Conservation (phyloP, 768 basidiomycete species). For the Mycena galopus region DNA sequence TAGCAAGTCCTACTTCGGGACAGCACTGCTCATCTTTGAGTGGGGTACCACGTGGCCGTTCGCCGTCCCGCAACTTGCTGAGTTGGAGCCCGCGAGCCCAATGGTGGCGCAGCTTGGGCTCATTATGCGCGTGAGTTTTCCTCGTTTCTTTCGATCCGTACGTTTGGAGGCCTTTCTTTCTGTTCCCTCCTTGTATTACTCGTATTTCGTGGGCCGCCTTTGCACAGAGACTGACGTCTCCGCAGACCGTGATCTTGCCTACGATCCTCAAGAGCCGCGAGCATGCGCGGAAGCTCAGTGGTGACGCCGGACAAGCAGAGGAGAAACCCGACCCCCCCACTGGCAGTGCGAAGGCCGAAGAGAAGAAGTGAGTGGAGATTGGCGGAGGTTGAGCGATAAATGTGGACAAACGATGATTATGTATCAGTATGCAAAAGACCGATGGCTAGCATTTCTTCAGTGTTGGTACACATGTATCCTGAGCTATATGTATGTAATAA, state of each 20-base stretch:
- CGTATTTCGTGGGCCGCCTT: too few species aligned
- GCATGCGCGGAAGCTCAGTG: background rate
- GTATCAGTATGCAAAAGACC: too few species aligned
- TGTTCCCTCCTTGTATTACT: too few species aligned
- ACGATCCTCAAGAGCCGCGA: background rate
- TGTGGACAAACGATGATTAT: too few species aligned
- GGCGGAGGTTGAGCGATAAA: too few species aligned
- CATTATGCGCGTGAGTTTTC: background rate
- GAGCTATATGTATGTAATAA: too few species aligned
- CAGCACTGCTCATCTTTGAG: background rate
- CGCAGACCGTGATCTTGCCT: background rate
- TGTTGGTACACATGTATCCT: too few species aligned
- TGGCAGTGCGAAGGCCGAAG: background rate
- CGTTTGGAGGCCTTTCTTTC: too few species aligned
- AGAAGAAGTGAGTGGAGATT: too few species aligned
- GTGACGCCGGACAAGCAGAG: background rate
- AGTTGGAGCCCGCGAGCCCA: background rate
- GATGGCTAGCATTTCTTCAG: too few species aligned
- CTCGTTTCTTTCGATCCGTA: background rate
- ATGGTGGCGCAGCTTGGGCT: background rate
- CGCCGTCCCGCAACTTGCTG: background rate
- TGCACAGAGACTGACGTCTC: background rate
- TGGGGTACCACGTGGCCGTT: background rate
- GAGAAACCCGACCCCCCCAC: background rate
- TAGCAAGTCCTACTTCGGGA: background rate